These are phyloP conservation scores for Colletotrichum melonis DNA, from an alignment of 2,329 filamentous ascomycete genomes.

Conservation along the genomic window DNA sequence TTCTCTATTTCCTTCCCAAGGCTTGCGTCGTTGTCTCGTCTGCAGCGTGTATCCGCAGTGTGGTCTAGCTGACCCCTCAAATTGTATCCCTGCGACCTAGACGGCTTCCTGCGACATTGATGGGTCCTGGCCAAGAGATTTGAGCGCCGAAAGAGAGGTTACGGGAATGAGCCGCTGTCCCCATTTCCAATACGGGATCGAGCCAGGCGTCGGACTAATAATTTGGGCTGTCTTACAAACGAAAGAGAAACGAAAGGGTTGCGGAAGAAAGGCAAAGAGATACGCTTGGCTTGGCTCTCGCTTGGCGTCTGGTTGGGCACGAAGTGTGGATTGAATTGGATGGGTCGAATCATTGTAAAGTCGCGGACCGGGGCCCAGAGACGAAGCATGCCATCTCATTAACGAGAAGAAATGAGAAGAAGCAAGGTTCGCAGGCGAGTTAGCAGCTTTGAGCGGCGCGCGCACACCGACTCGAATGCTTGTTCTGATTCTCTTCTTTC, in stretches of 20 bases:
- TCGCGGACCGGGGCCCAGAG: constrained; percentile 12
- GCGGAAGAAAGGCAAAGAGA: constrained; percentile 11
- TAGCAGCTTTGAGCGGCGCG: constrained; percentile 4
- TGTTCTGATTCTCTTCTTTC: constrained; percentile 1
- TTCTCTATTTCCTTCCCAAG: constrained; percentile 2
- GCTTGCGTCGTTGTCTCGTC: constrained; percentile 13
- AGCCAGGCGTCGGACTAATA: not conserved
- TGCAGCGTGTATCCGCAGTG: not conserved
- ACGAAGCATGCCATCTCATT: constrained; percentile 21
- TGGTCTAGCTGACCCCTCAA: constrained; percentile 5
- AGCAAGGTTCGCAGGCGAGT: constrained; percentile 20
- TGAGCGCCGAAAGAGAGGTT: constrained; percentile 22
- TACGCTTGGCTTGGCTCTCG: constrained; percentile 20
- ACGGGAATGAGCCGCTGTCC: constrained; percentile 13
- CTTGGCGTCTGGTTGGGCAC: constrained; percentile 27
- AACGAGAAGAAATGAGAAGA: constrained; percentile 33
- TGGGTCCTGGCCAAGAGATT: constrained; percentile 31
- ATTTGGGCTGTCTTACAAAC: not conserved
- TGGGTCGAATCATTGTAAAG: constrained; percentile 10
- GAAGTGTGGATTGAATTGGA: constrained; percentile 32
- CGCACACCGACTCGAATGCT: constrained; percentile 26
- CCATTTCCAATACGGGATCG: not conserved
- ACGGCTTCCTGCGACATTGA: constrained; percentile 28
- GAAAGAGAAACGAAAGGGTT: not conserved
- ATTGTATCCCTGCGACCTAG: constrained; percentile 16